phyloP scores from a whole-genome alignment of 2,329 filamentous ascomycete species.

The Trichothecium roseum region DNA sequence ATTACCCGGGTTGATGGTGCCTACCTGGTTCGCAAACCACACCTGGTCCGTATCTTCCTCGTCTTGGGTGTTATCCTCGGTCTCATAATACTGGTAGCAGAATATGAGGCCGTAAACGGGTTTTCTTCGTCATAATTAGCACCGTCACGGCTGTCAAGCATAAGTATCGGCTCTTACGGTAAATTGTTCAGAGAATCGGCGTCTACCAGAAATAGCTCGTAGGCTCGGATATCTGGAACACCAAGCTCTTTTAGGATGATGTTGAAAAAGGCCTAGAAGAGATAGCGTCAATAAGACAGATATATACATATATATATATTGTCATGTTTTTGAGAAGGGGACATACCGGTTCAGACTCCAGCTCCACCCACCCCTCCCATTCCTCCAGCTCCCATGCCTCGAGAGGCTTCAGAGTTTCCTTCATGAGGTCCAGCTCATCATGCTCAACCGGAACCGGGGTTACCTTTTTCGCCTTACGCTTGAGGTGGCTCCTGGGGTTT shows the following conservation, averaged over 20 bases:
- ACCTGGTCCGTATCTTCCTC: conserved; percentile 48
- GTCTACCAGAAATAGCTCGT: conserved; percentile 69
- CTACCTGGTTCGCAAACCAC: conserved; percentile 91
- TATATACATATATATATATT: neutral
- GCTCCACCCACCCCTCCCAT: conserved; percentile 69
- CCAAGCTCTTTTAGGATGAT: conserved; percentile 73
- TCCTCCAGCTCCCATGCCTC: conserved; percentile 40
- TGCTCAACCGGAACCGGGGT: conserved; percentile 8
- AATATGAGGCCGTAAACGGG: conserved; percentile 84
- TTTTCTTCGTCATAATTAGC: conserved; percentile 32
- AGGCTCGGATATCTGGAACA: conserved; percentile 59
- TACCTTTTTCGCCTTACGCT: conserved; percentile 30
- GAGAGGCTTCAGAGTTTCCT: conserved; percentile 35
- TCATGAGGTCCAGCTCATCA: conserved; percentile 27
- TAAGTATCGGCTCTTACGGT: too few species aligned
- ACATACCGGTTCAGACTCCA: conserved; percentile 80
- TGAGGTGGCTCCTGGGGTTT: conserved; percentile 26
- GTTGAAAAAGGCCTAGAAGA: conserved; percentile 68
- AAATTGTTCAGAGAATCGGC: conserved; percentile 51
- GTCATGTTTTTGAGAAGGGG: neutral
- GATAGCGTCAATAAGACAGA: neutral
- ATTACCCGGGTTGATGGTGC: conserved; percentile 7
- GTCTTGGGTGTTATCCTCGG: conserved; percentile 39
- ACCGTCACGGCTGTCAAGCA: too few species aligned
- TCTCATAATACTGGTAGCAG: conserved; percentile 61